Conservation (phyloP, 2,329 filamentous ascomycete genomes). For the Epichloe uncinata region DNA sequence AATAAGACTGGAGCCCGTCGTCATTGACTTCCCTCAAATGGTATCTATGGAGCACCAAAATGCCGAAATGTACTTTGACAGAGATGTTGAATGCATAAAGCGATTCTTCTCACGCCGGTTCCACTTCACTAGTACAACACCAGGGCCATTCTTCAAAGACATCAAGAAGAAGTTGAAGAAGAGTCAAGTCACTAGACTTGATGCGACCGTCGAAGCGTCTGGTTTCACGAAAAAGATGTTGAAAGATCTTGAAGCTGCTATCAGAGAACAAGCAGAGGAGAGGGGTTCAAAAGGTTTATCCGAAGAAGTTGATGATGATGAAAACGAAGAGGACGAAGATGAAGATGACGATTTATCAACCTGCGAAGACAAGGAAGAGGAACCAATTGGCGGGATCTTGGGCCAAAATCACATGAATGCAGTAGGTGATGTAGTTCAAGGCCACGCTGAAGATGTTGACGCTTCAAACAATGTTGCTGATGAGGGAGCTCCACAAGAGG, state of each 20-base stretch:
- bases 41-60: conserved; percentile 88
- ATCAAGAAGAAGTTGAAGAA: conserved; percentile 61
- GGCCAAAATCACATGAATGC: background rate
- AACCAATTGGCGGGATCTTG: background rate
- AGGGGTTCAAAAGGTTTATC: conserved; percentile 21
- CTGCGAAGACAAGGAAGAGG: conserved; percentile 5
- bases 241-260: conserved; percentile 83
- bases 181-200: conserved; percentile 56
- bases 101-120: conserved; percentile 85
- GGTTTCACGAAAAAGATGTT: conserved; percentile 96
- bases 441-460: background rate
- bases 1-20: conserved; percentile 54
- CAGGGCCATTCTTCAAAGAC: conserved; percentile 75
- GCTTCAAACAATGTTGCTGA: background rate
- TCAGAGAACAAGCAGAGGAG: conserved; percentile 57
- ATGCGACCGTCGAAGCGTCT: conserved; percentile 80
- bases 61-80: conserved; percentile 94
- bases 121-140: conserved; percentile 68
- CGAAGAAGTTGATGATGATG: conserved; percentile 13
- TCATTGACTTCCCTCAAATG: conserved; percentile 99
- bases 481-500: conserved; percentile 11
- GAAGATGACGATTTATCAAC: background rate
- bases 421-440: background rate
- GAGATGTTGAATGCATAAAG: conserved; percentile 91
- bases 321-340: conserved; percentile 14